Base-by-base conservation (phyloP, 257 asterid genomes). In the Lithospermum erythrorhizon region DNA sequence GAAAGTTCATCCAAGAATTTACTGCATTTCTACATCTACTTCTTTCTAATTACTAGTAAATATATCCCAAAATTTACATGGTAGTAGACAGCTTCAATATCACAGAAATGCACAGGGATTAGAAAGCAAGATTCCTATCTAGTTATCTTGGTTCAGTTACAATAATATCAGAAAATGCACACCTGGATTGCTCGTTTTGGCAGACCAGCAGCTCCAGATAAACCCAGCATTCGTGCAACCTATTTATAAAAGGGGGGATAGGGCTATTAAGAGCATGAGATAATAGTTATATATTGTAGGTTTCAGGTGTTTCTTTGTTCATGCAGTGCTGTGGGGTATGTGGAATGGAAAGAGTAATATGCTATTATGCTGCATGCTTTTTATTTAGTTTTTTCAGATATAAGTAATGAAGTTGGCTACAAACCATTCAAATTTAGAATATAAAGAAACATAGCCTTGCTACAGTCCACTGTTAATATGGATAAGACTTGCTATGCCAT, bases 171-270 rank as follows among this genome's bases (percentile, higher is more conserved):
- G 45, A 15, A 48, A 15, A 62, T 65, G 14, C 49, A 67, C 57
- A 86, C 98, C 98, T 91, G 98, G 71, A 91, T 91, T 25, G 98
- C 98, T 73, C 98, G 73, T 78, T 91, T 88, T 27, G 98, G 96
- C 54, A 87, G 83, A 66, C 61, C 61, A 56, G 96, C 93, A 22
- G 90, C 94, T 76, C 80, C 93, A 11, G 77, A 65, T 69, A 91
- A 77, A 64, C 96, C 86, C 72, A 91, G 96, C 68, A 86, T 59
- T 52, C 69, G 85, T 22, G 96, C 98, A 53, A 91, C 94, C 98
- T 90, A 70, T 62, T 71, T 37, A 24, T 49, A 37, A 22, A 22
- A n/a, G n/a, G 61, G 14, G 58, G 47, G 32, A 64, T 29, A 20
- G 21, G 63, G 30, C 3, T 13, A 66, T 20, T 47, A n/a, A n/a